These are phyloP conservation scores for Camelina neglecta DNA, from an alignment of 345 rosid species.

Conservation along the genomic window DNA sequence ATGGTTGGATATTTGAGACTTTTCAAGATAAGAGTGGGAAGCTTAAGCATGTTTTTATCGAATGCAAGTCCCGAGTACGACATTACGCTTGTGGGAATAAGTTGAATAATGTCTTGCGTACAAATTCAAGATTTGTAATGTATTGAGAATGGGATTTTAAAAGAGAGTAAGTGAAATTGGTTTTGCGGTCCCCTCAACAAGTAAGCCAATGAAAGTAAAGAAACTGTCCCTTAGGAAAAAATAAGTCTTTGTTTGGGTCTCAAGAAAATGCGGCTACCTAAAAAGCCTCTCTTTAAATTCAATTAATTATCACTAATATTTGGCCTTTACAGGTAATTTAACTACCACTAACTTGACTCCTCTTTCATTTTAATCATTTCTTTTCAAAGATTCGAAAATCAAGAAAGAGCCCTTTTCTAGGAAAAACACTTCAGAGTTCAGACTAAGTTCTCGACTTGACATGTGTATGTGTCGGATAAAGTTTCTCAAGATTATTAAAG, in stretches of 20 bases:
- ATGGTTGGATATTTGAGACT: no score
- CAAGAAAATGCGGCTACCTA: conserved; percentile 76
- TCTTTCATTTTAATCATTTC: conserved; percentile 27
- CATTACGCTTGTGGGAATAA: not conserved
- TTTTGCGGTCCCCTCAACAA: conserved; percentile 53
- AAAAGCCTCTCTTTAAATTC: conserved; percentile 10
- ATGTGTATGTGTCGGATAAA: conserved; percentile 43
- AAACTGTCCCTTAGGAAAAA: conserved; percentile 11
- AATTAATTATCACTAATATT: conserved; percentile 24
- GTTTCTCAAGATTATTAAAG: conserved; percentile 24
- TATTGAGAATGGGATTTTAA: not conserved
- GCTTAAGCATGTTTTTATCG: not conserved
- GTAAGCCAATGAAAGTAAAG: conserved; percentile 43
- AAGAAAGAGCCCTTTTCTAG: conserved; percentile 31
- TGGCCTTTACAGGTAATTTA: conserved; percentile 35
- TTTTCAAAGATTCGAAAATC: conserved; percentile 33
- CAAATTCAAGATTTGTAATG: not conserved
- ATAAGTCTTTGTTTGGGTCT: conserved; percentile 57
- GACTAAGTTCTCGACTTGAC: conserved; percentile 50
- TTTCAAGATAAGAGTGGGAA: not conserved
- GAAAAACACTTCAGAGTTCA: conserved; percentile 34
- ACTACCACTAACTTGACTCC: conserved; percentile 31
- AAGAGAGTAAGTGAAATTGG: conserved; percentile 13
- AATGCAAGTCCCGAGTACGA: conserved; percentile 25
- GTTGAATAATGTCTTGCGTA: not conserved